Conservation (phyloP, 2,329 filamentous ascomycete species). For the Geosmithia morbida region DNA sequence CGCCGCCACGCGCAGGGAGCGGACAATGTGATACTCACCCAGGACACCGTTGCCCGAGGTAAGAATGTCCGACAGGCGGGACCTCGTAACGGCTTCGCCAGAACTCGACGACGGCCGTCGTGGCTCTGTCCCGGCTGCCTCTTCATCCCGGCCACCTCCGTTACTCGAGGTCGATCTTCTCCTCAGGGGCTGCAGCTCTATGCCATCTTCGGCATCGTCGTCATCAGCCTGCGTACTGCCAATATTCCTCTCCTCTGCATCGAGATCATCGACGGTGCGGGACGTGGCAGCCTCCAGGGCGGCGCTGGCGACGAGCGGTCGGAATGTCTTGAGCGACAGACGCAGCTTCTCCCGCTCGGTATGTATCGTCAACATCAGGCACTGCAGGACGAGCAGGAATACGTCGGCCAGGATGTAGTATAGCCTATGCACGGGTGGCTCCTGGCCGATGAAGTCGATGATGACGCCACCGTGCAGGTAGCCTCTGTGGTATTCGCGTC, state of each 20-base stretch:
- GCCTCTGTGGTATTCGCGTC: slow-evolving; percentile 46
- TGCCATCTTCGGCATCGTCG: slow-evolving; percentile 22
- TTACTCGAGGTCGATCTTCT: slow-evolving; percentile 6
- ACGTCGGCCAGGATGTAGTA: slow-evolving; percentile 42
- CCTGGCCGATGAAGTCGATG: slow-evolving; percentile 55
- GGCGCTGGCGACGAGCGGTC: slow-evolving; percentile 15
- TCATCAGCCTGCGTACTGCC: slow-evolving; percentile 16
- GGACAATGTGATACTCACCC: slow-evolving; percentile 36
- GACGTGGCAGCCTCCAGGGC: slow-evolving; percentile 10
- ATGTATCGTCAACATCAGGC: slow-evolving; percentile 49
- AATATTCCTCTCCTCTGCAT: slow-evolving; percentile 42
- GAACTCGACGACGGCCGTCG: slow-evolving; percentile 7
- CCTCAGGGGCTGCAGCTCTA: slow-evolving; percentile 28
- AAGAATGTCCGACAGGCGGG: slow-evolving; percentile 31
- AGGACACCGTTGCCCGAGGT: slow-evolving; percentile 40
- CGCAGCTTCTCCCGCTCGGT: slow-evolving; percentile 43
- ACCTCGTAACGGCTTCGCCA: slow-evolving; percentile 15
- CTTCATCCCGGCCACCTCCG: slow-evolving; percentile 5
- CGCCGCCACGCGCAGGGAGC: slow-evolving; percentile 31
- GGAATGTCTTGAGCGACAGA: slow-evolving; percentile 27
- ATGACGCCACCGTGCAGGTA: slow-evolving; percentile 55
- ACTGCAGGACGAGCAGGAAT: slow-evolving; percentile 41
- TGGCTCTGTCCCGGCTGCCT: slow-evolving; percentile 7
- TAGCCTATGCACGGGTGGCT: slow-evolving; percentile 40
- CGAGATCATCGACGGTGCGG: slow-evolving; percentile 31